Percentiles rank a stretch among this genome's conserved stretches.
Conservation (phyloP, 2,329 filamentous ascomycete species). For the Aphanoascus verrucosus region DNA sequence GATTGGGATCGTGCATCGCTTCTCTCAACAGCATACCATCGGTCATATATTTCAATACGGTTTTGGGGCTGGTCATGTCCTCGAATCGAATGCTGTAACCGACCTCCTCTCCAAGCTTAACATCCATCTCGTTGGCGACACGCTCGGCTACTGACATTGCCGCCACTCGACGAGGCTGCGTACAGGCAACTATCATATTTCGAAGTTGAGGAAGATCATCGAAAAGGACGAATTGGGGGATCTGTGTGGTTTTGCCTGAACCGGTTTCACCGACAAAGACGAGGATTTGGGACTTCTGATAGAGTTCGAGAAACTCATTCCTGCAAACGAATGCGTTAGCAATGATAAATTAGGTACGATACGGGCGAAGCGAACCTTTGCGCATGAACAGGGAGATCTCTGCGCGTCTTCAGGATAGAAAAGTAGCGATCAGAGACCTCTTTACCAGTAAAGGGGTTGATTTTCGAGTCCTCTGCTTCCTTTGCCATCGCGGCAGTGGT, state of each 20-base stretch:
- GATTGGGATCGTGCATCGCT: constrained; percentile 88
- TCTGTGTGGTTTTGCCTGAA: constrained; percentile 98
- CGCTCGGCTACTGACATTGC: constrained; percentile 98
- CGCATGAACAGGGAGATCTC: constrained; percentile 81
- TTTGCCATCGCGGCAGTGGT: constrained; percentile 68
- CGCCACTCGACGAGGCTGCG: constrained; percentile 91
- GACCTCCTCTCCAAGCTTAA: constrained; percentile 82
- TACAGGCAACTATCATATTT: constrained; percentile 89
- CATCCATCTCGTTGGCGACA: constrained; percentile 94
- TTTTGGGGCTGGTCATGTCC: constrained; percentile 79
- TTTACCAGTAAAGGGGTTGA: constrained; percentile 74
- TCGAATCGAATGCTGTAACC: constrained; percentile 99
- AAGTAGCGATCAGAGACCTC: constrained; percentile 77
- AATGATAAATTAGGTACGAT: constrained; percentile 9
- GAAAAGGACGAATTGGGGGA: constrained; percentile 94
- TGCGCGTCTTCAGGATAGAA: constrained; percentile 70
- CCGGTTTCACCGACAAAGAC: constrained; percentile 98
- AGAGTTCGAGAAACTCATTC: constrained; percentile 85
- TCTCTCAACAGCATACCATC: constrained; percentile 97
- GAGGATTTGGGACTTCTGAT: constrained; percentile 87
- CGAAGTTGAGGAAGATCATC: constrained; percentile 84
- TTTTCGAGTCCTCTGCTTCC: constrained; percentile 64
- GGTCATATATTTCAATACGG: constrained; percentile 98
- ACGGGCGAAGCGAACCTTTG: constrained; percentile 53
- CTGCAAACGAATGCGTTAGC: constrained; percentile 35